Evolutionary conservation across 345 rosid genomes (phyloP), one percentile per base, ranked within the genome.

Genomic region (Combretum micranthum): DNA sequence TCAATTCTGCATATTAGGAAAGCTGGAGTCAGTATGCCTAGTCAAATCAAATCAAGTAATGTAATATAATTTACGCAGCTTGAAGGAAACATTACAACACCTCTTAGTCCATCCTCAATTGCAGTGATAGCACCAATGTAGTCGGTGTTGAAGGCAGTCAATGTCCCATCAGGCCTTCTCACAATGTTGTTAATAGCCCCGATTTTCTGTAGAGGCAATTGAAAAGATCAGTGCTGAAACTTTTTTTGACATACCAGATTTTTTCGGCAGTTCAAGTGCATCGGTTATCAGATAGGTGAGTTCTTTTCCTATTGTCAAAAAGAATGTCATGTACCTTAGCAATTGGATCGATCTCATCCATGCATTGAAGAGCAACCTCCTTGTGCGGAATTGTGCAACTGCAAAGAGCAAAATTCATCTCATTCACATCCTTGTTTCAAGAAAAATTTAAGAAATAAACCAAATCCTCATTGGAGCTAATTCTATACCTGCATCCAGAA

Each of bases 341-440:
- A 19, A 72, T 63, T 9, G 76, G 72, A 47, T 79, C 83, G 20
- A 79, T 64, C 52, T 75, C 78, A 15, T 75, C 63, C 74, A 71
- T 69, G 70, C 76, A 79, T 49, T 67, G 59, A 16, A 79, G 66
- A 32, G 72, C 83, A 47, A 50, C 72, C 60, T 79, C 83, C 68
- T 79, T 75, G 61, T 75, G 83, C 20, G 83, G 78, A 63, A 79
- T 79, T 7, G 83, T 75, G 54, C 63, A 75, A 42, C 83, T 79
- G 76, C 55, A 63, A 53, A 12, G 8, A 53, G 19, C 32, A 47
- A 19, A 42, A 44, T 25, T 17, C 12, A 20, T 51, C 8, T 2
- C 21, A 50, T 16, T 51, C 8, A 17, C 21, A 50, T 16, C 13
- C 20, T 32, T 32, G 39, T 32, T 32, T 32, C 39, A 32, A 4